Evolutionary conservation across 1,284 basidiomycete genomes (phyloP).

Genomic region (Fomitiporia mediterranea): DNA sequence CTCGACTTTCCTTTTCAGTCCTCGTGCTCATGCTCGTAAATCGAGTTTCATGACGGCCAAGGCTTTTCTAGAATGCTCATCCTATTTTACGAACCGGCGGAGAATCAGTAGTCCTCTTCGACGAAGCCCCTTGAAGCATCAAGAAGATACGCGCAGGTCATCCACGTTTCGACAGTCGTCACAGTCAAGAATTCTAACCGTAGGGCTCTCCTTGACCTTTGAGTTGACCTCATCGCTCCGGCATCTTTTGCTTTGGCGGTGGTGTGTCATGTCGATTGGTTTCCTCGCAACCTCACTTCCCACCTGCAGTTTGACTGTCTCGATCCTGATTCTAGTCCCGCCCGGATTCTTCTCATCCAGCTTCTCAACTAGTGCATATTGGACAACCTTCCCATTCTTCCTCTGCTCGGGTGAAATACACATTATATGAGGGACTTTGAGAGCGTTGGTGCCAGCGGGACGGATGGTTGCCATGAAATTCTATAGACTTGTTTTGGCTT

Average conservation of each 20-base stretch:
- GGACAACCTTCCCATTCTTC: not conserved
- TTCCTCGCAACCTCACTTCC: no score
- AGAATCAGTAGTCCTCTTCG: no score
- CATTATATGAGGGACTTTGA: not conserved
- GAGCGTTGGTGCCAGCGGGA: not conserved
- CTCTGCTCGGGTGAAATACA: conserved; percentile 17
- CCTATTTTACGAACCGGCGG: no score
- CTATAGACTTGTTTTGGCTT: conserved; percentile 9
- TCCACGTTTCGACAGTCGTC: conserved; percentile 73
- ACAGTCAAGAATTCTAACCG: conserved; percentile 77
- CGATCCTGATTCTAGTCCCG: conserved; percentile 4
- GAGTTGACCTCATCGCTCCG: conserved; percentile 55
- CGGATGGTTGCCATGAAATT: no score
- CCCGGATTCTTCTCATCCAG: conserved; percentile 8
- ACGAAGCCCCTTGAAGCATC: no score
- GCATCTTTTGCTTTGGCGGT: conserved; percentile 49
- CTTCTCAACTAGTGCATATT: not conserved
- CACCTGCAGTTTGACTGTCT: no score
- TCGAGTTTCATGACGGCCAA: no score
- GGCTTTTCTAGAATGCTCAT: no score
- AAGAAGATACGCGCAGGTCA: conserved; percentile 57
- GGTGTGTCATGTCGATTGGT: conserved; percentile 48
- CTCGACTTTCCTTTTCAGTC: no score
- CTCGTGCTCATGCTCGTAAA: no score
- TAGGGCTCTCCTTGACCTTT: conserved; percentile 62